A percentile compares a stretch with the other conserved stretches of the same genome.
Conservation (phyloP, 2,329 filamentous ascomycete species). For the Trichoderma oligosporum region DNA sequence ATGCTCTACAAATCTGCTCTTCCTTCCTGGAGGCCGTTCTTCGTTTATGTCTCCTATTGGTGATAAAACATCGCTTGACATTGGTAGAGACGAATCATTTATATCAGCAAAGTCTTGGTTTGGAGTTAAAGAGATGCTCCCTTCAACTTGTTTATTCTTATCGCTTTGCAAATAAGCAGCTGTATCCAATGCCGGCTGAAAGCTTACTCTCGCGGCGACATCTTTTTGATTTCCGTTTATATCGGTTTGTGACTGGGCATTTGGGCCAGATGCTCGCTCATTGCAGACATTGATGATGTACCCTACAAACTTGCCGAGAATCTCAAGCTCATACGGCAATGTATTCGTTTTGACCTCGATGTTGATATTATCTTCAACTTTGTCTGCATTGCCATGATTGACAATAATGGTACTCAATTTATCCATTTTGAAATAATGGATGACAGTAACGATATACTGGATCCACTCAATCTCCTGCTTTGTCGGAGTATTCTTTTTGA, state of each 20-base stretch:
- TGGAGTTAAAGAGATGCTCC: too few relatives aligned
- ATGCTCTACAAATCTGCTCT: constrained; percentile 14
- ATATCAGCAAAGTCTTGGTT: not conserved
- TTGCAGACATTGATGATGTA: not conserved
- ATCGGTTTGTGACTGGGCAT: not conserved
- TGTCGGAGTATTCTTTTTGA: constrained; percentile 1
- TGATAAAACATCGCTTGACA: not conserved
- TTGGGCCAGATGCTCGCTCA: not conserved
- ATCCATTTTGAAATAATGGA: not conserved
- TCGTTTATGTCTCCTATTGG: not conserved
- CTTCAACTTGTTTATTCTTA: not conserved
- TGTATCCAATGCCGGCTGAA: not conserved
- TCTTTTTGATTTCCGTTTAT: not conserved
- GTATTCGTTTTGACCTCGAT: not conserved
- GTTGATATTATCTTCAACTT: not conserved
- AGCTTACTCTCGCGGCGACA: not conserved
- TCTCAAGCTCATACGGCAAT: constrained; percentile 1
- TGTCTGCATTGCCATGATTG: not conserved
- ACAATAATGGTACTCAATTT: not conserved
- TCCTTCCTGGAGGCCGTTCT: not conserved
- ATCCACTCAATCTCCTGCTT: constrained; percentile 16
- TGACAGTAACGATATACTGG: not conserved
- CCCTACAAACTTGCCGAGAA: constrained; percentile 4
- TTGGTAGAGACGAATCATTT: not conserved
- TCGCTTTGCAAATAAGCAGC: not conserved